These are phyloP conservation scores for Boletus patriciae DNA, from an alignment of 768 basidiomycete genomes.

Conservation along the genomic window DNA sequence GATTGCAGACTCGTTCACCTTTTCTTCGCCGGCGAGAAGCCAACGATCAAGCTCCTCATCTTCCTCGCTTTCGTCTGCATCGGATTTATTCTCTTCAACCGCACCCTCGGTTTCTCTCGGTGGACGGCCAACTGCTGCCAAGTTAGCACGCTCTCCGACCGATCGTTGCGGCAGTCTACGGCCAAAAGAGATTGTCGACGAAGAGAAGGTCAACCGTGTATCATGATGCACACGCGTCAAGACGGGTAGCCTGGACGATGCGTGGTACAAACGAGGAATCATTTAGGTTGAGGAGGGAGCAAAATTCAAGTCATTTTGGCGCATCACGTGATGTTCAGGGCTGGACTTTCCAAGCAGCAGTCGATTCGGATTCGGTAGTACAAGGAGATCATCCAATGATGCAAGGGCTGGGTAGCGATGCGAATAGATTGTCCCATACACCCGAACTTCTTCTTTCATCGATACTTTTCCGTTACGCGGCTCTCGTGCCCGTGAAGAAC, in stretches of 20 bases:
- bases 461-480: slow-evolving; percentile 52
- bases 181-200: slow-evolving; percentile 14
- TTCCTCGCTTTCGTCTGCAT: slow-evolving; percentile 7
- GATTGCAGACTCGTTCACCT: slow-evolving; percentile 19
- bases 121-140: not conserved
- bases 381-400: not conserved
- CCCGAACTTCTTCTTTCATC: slow-evolving; percentile 34
- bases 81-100: slow-evolving; percentile 1
- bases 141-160: slow-evolving; percentile 2
- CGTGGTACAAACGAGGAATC: slow-evolving; percentile 23
- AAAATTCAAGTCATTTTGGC: slow-evolving; percentile 19
- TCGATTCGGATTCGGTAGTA: too few relatives aligned
- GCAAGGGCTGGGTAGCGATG: not conserved
- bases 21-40: slow-evolving; percentile 16
- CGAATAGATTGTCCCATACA: not conserved
- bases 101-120: slow-evolving; percentile 2
- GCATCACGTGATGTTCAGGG: slow-evolving; percentile 31
- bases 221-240: slow-evolving; percentile 11
- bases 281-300: slow-evolving; percentile 7
- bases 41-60: slow-evolving; percentile 16
- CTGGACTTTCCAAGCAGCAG: not conserved
- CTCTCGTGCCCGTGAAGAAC: slow-evolving; percentile 45
- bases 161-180: slow-evolving; percentile 14
- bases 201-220: slow-evolving; percentile 21
- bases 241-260: slow-evolving; percentile 11